Conservation (phyloP, 176 grass and related monocot species). For the Thalia dealbata region DNA sequence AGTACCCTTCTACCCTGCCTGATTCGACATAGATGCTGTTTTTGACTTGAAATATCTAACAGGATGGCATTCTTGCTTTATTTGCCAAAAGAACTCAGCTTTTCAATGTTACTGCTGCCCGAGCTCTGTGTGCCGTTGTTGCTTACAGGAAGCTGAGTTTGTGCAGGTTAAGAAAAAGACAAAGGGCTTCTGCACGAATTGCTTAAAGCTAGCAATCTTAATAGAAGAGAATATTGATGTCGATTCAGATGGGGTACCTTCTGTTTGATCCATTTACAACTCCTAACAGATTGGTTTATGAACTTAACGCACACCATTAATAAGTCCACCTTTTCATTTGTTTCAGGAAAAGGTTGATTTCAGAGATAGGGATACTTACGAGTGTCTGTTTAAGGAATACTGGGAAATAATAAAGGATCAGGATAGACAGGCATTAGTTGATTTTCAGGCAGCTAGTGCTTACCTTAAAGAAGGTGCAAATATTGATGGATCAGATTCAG, state of each 20-base stretch:
- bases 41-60: slow-evolving; percentile 12
- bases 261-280: not conserved
- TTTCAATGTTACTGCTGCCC: slow-evolving; percentile 73
- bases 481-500: slow-evolving; percentile 26
- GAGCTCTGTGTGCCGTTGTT: slow-evolving; percentile 44
- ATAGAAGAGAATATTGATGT: slow-evolving; percentile 27
- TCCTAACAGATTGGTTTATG: not conserved
- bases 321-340: not conserved
- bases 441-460: slow-evolving; percentile 45
- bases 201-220: slow-evolving; percentile 31
- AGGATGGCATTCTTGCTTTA: slow-evolving; percentile 66
- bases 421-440: slow-evolving; percentile 37
- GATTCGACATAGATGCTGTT: not conserved
- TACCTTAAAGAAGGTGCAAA: slow-evolving; percentile 34
- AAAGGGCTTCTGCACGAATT: slow-evolving; percentile 68
- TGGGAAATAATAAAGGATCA: slow-evolving; percentile 56
- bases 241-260: slow-evolving; percentile 22
- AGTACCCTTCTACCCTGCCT: not conserved
- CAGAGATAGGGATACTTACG: slow-evolving; percentile 19
- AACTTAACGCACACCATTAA: not conserved
- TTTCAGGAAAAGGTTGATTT: slow-evolving; percentile 38
- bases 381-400: slow-evolving; percentile 47
- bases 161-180: slow-evolving; percentile 32
- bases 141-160: slow-evolving; percentile 58
- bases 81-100: slow-evolving; percentile 36